A percentile compares a stretch with the other conserved stretches of the same genome.
These are phyloP conservation scores for Nakataea oryzae DNA, from an alignment of 2,329 filamentous ascomycete species.

Conservation along the genomic window DNA sequence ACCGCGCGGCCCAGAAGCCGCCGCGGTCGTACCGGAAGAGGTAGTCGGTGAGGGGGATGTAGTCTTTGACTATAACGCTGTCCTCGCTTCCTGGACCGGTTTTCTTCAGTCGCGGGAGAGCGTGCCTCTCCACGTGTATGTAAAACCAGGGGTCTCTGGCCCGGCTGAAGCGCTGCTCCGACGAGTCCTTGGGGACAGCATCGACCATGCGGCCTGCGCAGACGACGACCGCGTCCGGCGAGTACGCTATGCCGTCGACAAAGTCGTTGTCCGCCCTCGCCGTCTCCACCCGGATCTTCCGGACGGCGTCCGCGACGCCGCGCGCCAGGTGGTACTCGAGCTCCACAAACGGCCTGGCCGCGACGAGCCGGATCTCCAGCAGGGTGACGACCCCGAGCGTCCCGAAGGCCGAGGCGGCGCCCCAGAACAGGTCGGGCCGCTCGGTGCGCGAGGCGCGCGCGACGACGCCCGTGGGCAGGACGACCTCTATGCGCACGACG, in stretches of 20 bases:
- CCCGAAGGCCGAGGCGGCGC: conserved; percentile 48
- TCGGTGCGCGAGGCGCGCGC: conserved; percentile 33
- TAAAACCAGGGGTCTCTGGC: conserved; percentile 64
- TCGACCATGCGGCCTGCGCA: conserved; percentile 50
- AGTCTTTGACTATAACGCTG: conserved; percentile 21
- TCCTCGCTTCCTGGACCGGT: conserved; percentile 9
- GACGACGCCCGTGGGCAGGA: conserved; percentile 47
- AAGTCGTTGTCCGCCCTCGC: conserved; percentile 34
- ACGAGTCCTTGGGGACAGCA: conserved; percentile 21
- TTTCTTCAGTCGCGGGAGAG: neutral
- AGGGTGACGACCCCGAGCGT: conserved; percentile 51
- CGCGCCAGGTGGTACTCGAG: conserved; percentile 38
- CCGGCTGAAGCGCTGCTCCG: conserved; percentile 39
- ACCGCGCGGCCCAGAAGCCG: conserved; percentile 55
- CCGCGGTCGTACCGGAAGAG: conserved; percentile 63
- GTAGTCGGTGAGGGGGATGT: conserved; percentile 54
- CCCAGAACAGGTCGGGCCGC: conserved; percentile 44
- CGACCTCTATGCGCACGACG: conserved; percentile 51
- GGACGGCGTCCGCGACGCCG: conserved; percentile 30
- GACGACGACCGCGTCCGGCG: conserved; percentile 41
- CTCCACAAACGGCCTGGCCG: conserved; percentile 44
- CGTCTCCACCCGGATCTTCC: conserved; percentile 23
- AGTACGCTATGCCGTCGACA: conserved; percentile 60
- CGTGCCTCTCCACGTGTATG: conserved; percentile 37
- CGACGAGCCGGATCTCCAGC: conserved; percentile 44